Base-by-base conservation (phyloP, 345 rosid species). In the Eucalyptus melliodora region DNA sequence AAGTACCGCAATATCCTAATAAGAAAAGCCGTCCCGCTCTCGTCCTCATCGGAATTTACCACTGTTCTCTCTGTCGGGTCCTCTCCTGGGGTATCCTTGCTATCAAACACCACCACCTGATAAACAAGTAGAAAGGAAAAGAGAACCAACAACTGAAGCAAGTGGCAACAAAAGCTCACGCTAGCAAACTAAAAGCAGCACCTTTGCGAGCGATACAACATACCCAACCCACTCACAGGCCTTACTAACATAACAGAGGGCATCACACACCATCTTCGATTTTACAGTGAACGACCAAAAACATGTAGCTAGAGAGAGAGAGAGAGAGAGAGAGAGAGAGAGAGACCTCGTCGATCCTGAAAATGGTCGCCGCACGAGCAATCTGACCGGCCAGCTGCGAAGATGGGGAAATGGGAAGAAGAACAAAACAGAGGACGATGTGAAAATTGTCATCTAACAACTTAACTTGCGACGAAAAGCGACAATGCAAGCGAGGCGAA, bases 361-460 rank as follows among this genome's bases (percentile, higher is more conserved):
- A 98, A 67, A 98, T 98, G 4, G 99, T 95, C 4, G 96, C 96
- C 21, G 99, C 99, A 40, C 98, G 99, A 91, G 98, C 97, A 91
- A 98, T 95, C 93, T 97, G 98, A 92, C 99, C 94, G 12, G 99
- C 99, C 89, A 98, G 90, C 99, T 97, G 95, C 86, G 86, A 37
- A 40, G 83, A 15, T 77, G 27, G 83, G 92, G 67, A 60, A 19
- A 88, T 69, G 17, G 37, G 86, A 82, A 40, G 16, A 24, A 17
- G 27, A 88, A 6, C 23, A 47, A 49, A 9, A 9, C 42, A n/a
- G 49, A 87, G 40, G 86, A 59, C 17, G 85, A 34, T 50, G 60
- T 27, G 49, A 42, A 21, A 42, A 47, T 45, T 14, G 11, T 30
- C 45, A 11, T 53, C 59, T 11, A 11, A 40, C 83, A 72, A 37